Conservation (phyloP, 2,329 filamentous ascomycete species). For the Venturia nashicola region DNA sequence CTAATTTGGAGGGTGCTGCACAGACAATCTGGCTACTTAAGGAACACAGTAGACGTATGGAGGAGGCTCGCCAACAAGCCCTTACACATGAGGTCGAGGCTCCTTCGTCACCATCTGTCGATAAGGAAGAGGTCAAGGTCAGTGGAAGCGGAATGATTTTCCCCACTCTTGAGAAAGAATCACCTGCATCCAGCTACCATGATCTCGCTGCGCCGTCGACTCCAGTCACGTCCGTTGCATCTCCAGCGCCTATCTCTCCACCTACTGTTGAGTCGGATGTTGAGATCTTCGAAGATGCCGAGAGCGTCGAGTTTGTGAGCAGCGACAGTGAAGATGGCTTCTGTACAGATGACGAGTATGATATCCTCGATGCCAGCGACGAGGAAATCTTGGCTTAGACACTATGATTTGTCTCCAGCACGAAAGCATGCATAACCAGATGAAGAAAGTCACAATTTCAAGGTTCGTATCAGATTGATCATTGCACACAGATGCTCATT, state of each 20-base stretch:
- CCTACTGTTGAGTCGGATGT: slow-evolving; percentile 11
- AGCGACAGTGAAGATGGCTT: slow-evolving; percentile 54
- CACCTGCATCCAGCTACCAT: slow-evolving; percentile 68
- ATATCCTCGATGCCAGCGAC: slow-evolving; percentile 89
- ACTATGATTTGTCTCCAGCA: neutral
- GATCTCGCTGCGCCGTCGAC: slow-evolving; percentile 34
- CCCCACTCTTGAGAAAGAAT: slow-evolving; percentile 91
- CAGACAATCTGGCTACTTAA: neutral
- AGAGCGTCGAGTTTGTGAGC: slow-evolving; percentile 39
- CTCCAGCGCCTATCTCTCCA: slow-evolving; percentile 9
- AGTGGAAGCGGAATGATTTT: slow-evolving; percentile 61
- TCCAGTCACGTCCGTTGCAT: slow-evolving; percentile 6
- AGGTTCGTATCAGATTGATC: neutral
- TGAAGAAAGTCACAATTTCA: neutral
- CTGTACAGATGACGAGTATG: slow-evolving; percentile 95
- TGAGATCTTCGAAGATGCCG: slow-evolving; percentile 42
- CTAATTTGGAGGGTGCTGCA: neutral
- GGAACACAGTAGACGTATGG: slow-evolving; percentile 3
- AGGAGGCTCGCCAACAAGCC: neutral
- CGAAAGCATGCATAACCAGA: neutral
- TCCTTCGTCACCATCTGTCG: neutral
- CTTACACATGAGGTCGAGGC: neutral
- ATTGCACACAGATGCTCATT: neutral
- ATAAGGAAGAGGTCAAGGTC: neutral
- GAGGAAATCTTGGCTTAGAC: slow-evolving; percentile 44